Evolutionary conservation across 2,329 filamentous ascomycete species (phyloP), one percentile per base, ranked within the genome.

Genomic region (Stachybotrys chlorohalonatus): DNA sequence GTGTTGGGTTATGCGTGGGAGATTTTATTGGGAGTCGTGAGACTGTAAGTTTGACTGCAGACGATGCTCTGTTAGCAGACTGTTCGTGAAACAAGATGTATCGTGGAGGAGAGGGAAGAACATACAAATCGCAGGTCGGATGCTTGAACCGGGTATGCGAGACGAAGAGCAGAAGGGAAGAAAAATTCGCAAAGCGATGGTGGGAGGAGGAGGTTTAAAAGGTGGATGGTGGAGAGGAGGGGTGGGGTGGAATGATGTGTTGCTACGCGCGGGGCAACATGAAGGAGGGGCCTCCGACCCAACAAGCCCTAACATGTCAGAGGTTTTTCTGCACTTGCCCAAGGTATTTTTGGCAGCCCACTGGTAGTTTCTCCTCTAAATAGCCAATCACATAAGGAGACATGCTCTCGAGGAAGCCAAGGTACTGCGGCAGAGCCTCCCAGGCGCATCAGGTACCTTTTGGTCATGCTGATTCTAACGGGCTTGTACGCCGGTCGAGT

Each of bases 81-180:
- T 42, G 36, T 13, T 42, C 2, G 36, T 42, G 53, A 17, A 49
- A 2, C 31, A 13, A 53, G 55, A 36, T 49, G 24, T 24, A 24
- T 24, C 4, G 24, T 24, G 24, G 50, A 50, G 48, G 50, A 52
- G 50, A 60, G 53, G 55, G 47, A 54, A 52, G 49, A 13, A 66
- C 68, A 54, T 68, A 70, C 68, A 68, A 66, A 63, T 71, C 69
- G 70, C 70, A 72, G 70, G 64, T 70, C 68, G 70, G 70, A 70
- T 70, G 70, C 70, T 71, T 72, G 69, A 71, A 72, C 70, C 69
- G 68, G 70, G 70, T 73, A 72, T 73, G 70, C 70, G 68, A 70
- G 70, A 72, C 69, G 66, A 72, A 63, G 70, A 72, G 67, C 66
- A 65, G 63, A 70, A 69, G 65, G 60, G 61, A 64, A 67, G 59